Evolutionary conservation across 495 filamentous ascomycete species (phyloP), one percentile per base, ranked within the genome.

Genomic region (Penicillium arizonense): DNA sequence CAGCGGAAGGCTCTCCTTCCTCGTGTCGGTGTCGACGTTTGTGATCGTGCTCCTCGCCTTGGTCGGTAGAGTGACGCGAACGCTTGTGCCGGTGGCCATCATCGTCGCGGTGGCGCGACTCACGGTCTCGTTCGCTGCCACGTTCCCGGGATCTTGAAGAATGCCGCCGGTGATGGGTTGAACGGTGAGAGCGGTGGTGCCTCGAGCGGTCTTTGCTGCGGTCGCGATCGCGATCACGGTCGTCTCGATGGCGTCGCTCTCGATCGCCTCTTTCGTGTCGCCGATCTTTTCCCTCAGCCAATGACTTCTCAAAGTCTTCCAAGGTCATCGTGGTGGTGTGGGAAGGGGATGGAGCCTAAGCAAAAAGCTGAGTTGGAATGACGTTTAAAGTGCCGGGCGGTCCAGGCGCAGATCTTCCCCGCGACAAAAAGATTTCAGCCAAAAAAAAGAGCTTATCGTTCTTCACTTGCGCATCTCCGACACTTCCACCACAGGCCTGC

Each of bases 31-130:
- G 66, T 37, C 58, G 67, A 54, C 70, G 65, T 56, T 72, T 69
- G 46, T 70, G 61, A 24, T 76, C 70, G 18, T 57, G 60, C 33
- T 73, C 73, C 24, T 76, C 70, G 35, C 62, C 66, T 49, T 76
- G 65, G 23, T 76, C 75, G n/a, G 63, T 62, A 12, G 74, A 72
- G 43, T 73, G 77, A 32, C 77, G 74, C 43, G 78, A 77, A 16
- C 79, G 76, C 63, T 84, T 86, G 60, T 81, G 78, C 45, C 78
- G 68, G 55, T 80, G 80, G 20, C 71, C 63, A 43, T 76, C 68
- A 8, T 77, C 69, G 16, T 76, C 74, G 16, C 68, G 65, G 36
- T 72, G 60, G 9, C 64, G 63, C 12, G 72, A 67, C 20, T 71
- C 62, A 16, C 69, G 60, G 53, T 69, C 61, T 33, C 65, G 56